These are phyloP conservation scores for Coemansia guatemalensis DNA, from an alignment of 192 early-diverging fungal genomes.

Conservation along the genomic window DNA sequence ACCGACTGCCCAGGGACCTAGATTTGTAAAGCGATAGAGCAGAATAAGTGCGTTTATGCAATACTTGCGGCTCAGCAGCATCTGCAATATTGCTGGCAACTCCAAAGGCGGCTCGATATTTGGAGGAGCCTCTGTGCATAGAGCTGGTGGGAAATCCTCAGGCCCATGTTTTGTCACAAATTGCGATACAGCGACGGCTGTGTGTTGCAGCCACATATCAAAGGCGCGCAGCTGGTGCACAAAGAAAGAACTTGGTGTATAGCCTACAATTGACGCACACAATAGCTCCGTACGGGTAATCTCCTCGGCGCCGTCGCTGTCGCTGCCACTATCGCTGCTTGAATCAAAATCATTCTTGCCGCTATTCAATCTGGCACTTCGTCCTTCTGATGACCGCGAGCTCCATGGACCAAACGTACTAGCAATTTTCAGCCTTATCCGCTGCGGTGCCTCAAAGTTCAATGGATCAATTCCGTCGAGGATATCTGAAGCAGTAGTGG, in stretches of 20 bases:
- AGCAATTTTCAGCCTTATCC: conserved; percentile 38
- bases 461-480: conserved; percentile 2
- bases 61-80: conserved; percentile 91
- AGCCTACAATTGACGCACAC: conserved; percentile 10
- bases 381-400: conserved; percentile 12
- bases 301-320: conserved; percentile 3
- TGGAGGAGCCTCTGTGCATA: conserved; percentile 32
- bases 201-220: conserved; percentile 84
- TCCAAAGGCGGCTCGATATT: conserved; percentile 71
- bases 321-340: conserved; percentile 20
- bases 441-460: conserved; percentile 15
- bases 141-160: conserved; percentile 28
- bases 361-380: conserved; percentile 15
- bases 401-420: conserved; percentile 20
- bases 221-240: conserved; percentile 96
- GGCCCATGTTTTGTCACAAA: conserved; percentile 30
- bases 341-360: conserved; percentile 9
- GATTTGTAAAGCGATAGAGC: conserved; percentile 84
- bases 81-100: conserved; percentile 93
- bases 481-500: not conserved
- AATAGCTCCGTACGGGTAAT: not conserved
- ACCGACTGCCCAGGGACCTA: conserved; percentile 93
- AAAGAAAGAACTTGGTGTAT: conserved; percentile 78
- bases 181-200: conserved; percentile 68
- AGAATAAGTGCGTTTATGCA: conserved; percentile 85